Base-by-base conservation (phyloP, 805 yeast species). In the Yarrowia phangngaensis region DNA sequence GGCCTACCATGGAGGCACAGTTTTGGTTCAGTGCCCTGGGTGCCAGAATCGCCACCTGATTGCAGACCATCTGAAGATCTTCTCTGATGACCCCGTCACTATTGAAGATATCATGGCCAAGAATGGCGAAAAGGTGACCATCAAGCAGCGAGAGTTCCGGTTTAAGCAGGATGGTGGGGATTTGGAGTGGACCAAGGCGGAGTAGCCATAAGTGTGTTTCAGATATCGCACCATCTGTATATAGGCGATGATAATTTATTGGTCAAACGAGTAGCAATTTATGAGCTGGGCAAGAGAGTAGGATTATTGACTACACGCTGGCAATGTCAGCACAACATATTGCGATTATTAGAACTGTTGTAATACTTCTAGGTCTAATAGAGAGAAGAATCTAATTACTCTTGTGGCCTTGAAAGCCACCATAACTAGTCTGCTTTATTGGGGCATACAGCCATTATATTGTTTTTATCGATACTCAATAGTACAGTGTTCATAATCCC, bases 21-120 rank as follows among this genome's bases (percentile, higher is more conserved):
- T 90, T 3, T 67, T 87, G 43, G 82, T 90, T 17, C 87, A 86
- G 59, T 90, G 97, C 62, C 97, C 97, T 0, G 84, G 88, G 12
- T 90, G 97, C 64, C 74, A 82, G 55, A 81, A 77, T 60, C 76
- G 96, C 55, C 97, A 90, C 62, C 68, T 90, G 60, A 89, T 90
- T 30, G 95, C 97, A 0, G 97, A 90, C 62, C 89, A 83, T 60
- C 66, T 83, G 52, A 81, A 78, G 69, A 84, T 89, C 23, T 88
- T 89, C 60, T 77, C 80, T n/a, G 96, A 89, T 63, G 70, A 77
- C 19, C 71, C 74, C 54, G 74, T 85, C 58, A 86, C 82, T n/a
- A 68, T 89, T 24, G 85, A 87, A 60, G 95, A 89, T 50, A 80
- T 87, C 4, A 62, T 89, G 60, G 71, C 71, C 11, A 80, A 82